Conservation (phyloP, 208 protist species). For the Plasmodiophora brassicae region DNA sequence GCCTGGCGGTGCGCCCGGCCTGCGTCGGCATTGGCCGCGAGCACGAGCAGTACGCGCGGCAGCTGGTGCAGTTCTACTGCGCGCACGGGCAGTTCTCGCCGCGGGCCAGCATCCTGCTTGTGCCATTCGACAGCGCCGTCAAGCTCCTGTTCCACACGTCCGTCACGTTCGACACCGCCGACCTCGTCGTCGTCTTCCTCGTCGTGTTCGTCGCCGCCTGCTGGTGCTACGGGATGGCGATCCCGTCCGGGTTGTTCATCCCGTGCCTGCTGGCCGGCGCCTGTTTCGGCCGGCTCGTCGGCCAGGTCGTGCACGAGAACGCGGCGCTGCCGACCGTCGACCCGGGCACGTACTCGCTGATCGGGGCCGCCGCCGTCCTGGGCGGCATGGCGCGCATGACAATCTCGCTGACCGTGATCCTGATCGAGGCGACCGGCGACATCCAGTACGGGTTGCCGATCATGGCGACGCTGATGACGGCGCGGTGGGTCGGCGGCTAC, state of each 20-base stretch:
- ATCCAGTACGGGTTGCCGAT: constrained; percentile 40
- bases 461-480: background rate
- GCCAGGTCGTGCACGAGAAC: constrained; percentile 32
- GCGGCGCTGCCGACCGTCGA: background rate
- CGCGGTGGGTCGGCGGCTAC: constrained; percentile 20
- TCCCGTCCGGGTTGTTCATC: constrained; percentile 49
- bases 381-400: constrained; percentile 52
- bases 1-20: constrained; percentile 42
- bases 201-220: background rate
- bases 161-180: background rate
- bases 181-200: constrained; percentile 1
- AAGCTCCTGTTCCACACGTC: constrained; percentile 11
- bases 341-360: constrained; percentile 44
- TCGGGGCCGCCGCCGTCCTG: constrained; percentile 49
- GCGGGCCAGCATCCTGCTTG: background rate
- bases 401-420: constrained; percentile 45
- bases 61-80: constrained; percentile 15
- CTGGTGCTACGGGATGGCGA: constrained; percentile 31
- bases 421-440: constrained; percentile 23
- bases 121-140: background rate
- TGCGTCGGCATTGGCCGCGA: constrained; percentile 34
- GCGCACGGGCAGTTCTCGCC: background rate
- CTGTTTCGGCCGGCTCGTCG: constrained; percentile 27
- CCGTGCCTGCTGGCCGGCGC: constrained; percentile 43
- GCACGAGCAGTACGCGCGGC: background rate